Evolutionary conservation across 2,329 filamentous ascomycete species (phyloP).

Genomic region (Zymoseptoria brevis): DNA sequence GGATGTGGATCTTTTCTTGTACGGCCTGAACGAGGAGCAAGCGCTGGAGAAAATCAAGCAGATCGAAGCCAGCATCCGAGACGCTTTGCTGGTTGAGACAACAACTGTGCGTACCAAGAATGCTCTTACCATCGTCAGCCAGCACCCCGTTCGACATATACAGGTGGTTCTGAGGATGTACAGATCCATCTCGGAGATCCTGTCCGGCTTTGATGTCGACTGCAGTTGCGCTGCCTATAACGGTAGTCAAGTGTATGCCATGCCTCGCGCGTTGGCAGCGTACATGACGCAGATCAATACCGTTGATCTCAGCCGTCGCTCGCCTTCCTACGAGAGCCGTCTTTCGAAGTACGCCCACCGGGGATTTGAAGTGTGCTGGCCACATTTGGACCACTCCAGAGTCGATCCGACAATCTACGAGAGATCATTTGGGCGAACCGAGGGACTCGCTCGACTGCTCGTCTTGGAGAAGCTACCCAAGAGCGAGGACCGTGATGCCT

Average conservation of each 20-base stretch:
- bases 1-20: constrained; percentile 80
- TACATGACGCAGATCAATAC: constrained; percentile 78
- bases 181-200: constrained; percentile 72
- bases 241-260: constrained; percentile 69
- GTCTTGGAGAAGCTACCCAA: constrained; percentile 73
- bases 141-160: constrained; percentile 67
- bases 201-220: constrained; percentile 84
- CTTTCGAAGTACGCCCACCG: constrained; percentile 78
- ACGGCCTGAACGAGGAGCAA: constrained; percentile 67
- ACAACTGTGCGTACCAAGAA: constrained; percentile 81
- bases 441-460: constrained; percentile 69
- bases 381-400: constrained; percentile 62
- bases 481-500: constrained; percentile 57
- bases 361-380: constrained; percentile 79
- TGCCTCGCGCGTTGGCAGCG: constrained; percentile 66
- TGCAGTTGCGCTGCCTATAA: constrained; percentile 75
- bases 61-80: constrained; percentile 66
- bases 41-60: constrained; percentile 76
- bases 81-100: constrained; percentile 73
- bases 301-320: constrained; percentile 69
- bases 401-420: constrained; percentile 85
- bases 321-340: constrained; percentile 80
- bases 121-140: constrained; percentile 74
- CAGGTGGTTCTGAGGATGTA: constrained; percentile 83
- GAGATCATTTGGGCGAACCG: constrained; percentile 64